phyloP scores from a whole-genome alignment of 225 moss, liverwort and hornwort species.

The Climacium dendroides region DNA sequence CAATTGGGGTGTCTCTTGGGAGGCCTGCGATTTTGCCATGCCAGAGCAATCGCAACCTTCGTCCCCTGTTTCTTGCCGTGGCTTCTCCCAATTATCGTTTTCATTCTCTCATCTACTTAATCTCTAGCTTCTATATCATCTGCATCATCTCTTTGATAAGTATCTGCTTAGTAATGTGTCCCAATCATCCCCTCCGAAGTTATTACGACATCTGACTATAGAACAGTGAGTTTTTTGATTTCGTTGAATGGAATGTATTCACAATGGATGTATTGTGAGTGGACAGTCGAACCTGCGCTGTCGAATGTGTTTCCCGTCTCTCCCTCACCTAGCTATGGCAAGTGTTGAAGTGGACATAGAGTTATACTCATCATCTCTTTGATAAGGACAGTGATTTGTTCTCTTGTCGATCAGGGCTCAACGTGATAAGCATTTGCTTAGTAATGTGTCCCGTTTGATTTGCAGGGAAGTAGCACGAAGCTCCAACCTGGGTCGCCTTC shows the following conservation, averaged over 20 bases:
- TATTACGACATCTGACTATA: not conserved
- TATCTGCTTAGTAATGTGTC: not conserved
- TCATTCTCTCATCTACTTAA: not conserved
- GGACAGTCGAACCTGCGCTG: not conserved
- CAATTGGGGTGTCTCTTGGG: not conserved
- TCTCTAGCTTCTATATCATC: not conserved
- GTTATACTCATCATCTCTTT: not conserved
- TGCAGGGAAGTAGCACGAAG: conserved; percentile 27
- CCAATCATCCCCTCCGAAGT: not conserved
- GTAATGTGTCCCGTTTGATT: not conserved
- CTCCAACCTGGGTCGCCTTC: conserved; percentile 33
- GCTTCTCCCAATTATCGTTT: not conserved
- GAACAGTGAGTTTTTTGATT: not conserved
- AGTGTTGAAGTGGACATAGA: not conserved
- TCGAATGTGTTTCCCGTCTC: not conserved
- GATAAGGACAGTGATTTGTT: not conserved
- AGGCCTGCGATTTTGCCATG: not conserved
- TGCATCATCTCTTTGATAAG: not conserved
- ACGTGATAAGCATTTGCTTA: not conserved
- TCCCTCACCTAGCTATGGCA: not conserved
- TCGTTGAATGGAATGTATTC: not conserved
- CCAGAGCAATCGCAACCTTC: not conserved
- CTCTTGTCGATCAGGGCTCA: not conserved
- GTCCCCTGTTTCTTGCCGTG: not conserved
- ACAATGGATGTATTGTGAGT: not conserved